These are phyloP conservation scores for Spathaspora boniae DNA, from an alignment of 805 yeast genomes.

Conservation along the genomic window DNA sequence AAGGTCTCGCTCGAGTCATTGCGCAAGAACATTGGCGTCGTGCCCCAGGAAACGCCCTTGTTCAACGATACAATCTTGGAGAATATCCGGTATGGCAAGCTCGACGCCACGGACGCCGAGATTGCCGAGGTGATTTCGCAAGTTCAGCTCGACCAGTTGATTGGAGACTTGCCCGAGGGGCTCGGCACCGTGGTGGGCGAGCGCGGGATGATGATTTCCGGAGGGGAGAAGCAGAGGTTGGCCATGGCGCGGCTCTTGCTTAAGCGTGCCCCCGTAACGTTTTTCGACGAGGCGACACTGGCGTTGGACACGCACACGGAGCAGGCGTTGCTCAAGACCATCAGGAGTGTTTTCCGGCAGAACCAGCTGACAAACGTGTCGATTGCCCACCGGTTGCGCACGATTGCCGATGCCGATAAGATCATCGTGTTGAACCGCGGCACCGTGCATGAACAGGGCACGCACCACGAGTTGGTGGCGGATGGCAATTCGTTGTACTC, in stretches of 20 bases:
- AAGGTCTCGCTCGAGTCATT: constrained; percentile 72
- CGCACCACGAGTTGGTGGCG: constrained; percentile 60
- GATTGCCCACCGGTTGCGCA: constrained; percentile 90
- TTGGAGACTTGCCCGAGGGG: constrained; percentile 78
- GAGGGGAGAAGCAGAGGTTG: constrained; percentile 96
- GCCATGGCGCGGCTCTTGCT: constrained; percentile 90
- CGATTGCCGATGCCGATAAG: constrained; percentile 91
- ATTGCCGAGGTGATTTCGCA: constrained; percentile 58
- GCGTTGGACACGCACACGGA: constrained; percentile 97
- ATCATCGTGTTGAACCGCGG: constrained; percentile 85
- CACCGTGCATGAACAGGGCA: constrained; percentile 81
- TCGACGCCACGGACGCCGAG: constrained; percentile 70
- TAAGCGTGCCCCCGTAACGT: constrained; percentile 83
- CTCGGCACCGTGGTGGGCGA: constrained; percentile 88
- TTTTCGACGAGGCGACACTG: constrained; percentile 95
- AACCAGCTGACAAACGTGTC: constrained; percentile 74
- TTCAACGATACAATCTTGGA: constrained; percentile 88
- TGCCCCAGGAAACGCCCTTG: constrained; percentile 96
- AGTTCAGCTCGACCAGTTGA: constrained; percentile 65
- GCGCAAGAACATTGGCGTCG: constrained; percentile 78
- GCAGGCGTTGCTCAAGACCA: constrained; percentile 73
- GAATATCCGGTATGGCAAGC: constrained; percentile 81
- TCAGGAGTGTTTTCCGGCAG: constrained; percentile 57
- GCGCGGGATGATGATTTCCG: constrained; percentile 97
- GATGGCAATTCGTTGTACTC: constrained; percentile 62